Percentiles rank a stretch among this genome's conserved stretches.
Evolutionary conservation across 306 rosid species (phyloP).

Genomic region (Glycine tomentella): DNA sequence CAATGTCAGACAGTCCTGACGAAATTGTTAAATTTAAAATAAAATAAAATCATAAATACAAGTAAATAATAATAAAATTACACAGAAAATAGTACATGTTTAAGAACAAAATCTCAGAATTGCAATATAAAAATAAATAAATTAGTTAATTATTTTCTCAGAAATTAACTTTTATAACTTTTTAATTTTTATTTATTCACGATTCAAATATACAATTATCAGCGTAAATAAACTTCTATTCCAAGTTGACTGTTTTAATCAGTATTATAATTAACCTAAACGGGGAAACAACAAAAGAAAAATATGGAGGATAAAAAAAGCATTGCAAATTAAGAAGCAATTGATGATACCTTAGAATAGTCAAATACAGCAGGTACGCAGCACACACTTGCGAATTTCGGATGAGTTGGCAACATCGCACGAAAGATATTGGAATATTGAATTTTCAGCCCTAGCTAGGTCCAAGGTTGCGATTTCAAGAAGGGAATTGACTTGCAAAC

Average conservation of each 20-base stretch:
- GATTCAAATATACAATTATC: background rate
- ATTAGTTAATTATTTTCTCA: too few species aligned
- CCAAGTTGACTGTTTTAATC: background rate
- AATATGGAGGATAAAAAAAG: too few species aligned
- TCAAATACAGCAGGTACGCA: constrained; percentile 34
- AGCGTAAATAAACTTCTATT: background rate
- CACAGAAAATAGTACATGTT: background rate
- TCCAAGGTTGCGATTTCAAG: constrained; percentile 29
- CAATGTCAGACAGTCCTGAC: too few species aligned
- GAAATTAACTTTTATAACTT: too few species aligned
- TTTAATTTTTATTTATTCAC: too few species aligned
- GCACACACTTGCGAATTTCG: constrained; percentile 34
- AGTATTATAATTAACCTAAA: background rate
- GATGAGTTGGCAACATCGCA: constrained; percentile 43
- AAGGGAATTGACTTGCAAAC: background rate
- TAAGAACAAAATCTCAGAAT: background rate
- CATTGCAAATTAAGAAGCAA: too few species aligned
- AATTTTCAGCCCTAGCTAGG: background rate
- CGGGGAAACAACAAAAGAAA: background rate
- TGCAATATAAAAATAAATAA: too few species aligned
- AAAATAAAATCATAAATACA: background rate
- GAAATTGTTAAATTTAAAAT: too few species aligned
- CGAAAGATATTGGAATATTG: constrained; percentile 8
- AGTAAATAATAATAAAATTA: too few species aligned
- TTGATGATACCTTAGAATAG: background rate